These are phyloP conservation scores for Talaromyces nanjingensis DNA, from an alignment of 495 filamentous ascomycete species.

Conservation along the genomic window DNA sequence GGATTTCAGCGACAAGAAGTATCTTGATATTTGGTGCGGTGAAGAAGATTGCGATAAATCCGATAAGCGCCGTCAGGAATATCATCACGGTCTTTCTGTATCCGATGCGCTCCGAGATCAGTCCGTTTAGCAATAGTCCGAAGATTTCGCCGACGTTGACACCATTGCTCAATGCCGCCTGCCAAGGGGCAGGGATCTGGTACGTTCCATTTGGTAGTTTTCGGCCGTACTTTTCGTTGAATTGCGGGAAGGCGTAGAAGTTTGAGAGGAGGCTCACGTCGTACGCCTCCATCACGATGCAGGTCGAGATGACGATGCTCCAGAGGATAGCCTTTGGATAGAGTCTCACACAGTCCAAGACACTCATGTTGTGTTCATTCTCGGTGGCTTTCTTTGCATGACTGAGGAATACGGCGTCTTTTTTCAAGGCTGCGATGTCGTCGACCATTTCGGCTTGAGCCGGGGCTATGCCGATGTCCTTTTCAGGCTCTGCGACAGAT, in stretches of 20 bases:
- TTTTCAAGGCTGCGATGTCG: neutral
- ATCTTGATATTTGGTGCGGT: slow-evolving; percentile 55
- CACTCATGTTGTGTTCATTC: neutral
- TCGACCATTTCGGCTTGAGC: too few species aligned
- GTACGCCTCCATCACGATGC: slow-evolving; percentile 46
- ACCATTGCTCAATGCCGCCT: slow-evolving; percentile 59
- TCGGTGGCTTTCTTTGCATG: neutral
- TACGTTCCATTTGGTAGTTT: slow-evolving; percentile 25
- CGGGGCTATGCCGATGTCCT: too few species aligned
- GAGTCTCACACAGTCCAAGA: neutral
- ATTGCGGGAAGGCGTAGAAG: slow-evolving; percentile 28
- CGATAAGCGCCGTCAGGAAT: slow-evolving; percentile 50
- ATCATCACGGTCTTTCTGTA: slow-evolving; percentile 56
- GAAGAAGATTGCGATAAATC: slow-evolving; percentile 55
- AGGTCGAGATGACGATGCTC: slow-evolving; percentile 36
- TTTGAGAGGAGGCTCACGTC: slow-evolving; percentile 35
- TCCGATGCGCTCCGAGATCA: slow-evolving; percentile 56
- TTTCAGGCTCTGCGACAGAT: too few species aligned
- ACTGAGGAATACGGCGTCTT: too few species aligned
- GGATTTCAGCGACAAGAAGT: slow-evolving; percentile 59
- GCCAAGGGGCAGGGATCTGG: slow-evolving; percentile 47
- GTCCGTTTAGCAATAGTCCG: slow-evolving; percentile 59
- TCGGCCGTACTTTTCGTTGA: slow-evolving; percentile 31
- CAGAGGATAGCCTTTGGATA: slow-evolving; percentile 43
- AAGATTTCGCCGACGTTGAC: slow-evolving; percentile 54